Base-by-base conservation (phyloP, 805 yeast genomes). In the Cyberlindnera maritima region DNA sequence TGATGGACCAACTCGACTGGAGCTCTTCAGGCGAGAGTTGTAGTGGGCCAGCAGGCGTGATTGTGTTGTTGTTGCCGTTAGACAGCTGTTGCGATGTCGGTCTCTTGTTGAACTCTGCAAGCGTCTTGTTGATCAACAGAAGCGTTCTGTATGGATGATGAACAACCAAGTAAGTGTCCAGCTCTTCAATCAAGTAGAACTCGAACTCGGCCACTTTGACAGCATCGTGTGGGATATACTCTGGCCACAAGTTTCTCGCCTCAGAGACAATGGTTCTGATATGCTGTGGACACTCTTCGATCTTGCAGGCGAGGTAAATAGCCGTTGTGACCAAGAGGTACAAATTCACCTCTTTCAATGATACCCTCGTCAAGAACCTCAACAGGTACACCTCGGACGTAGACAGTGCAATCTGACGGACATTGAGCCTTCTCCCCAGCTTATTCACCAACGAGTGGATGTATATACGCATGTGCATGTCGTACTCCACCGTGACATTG, bases 251-350 rank as follows among this genome's bases (percentile, higher is more conserved):
- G 33, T 84, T 84, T 44, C 96, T 69, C 2, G 97, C 94, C 61
- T 92, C 98, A 17, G 82, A 75, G 19, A 88, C 79, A 10, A 94
- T 75, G 1, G 91, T 79, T 46, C 97, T 69, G 10, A 94, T 89
- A 61, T 94, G 97, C 60, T 87, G 96, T 1, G 99, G 98, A 56
- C 88, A 85, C 65, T 94, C 99, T 64, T 94, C 98, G 29, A 90
- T 85, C 62, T 94, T 92, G 68, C 97, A 86, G 0, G 97, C 91
- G 26, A 94, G 74, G 59, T 94, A 94, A 2, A 92, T 74, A 55
- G 94, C 83, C 0, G 98, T 82, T 0, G 99, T 81, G 11, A 89
- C 84, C 46, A 91, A 66, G 36, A 90, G 67, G 60, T 90, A 92
- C 1, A 87, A 70, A 61, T 94, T 94, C 47, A 90, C 77, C 62